Percentiles rank a stretch among this genome's conserved stretches.
Evolutionary conservation across 2,329 filamentous ascomycete genomes (phyloP).

Genomic region (Alternaria gaisen): DNA sequence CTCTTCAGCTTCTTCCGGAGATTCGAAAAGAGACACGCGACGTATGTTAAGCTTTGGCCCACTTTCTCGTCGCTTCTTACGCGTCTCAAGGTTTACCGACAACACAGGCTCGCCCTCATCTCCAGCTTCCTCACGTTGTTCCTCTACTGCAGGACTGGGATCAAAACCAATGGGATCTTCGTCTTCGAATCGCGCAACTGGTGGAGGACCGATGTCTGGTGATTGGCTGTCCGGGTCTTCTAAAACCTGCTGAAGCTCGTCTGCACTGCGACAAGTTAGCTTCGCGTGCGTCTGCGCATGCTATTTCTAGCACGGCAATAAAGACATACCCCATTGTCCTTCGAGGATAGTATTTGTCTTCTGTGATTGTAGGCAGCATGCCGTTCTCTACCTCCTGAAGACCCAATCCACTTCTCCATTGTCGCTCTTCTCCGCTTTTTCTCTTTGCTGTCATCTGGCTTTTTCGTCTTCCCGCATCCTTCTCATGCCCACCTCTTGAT

Average conservation of each 20-base stretch:
- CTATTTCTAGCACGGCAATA: conserved; percentile 6
- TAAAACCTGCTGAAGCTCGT: conserved; percentile 65
- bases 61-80: conserved; percentile 62
- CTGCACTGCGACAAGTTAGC: conserved; percentile 57
- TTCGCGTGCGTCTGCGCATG: not conserved
- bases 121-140: conserved; percentile 39
- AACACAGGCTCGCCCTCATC: conserved; percentile 51
- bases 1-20: conserved; percentile 46
- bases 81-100: conserved; percentile 61
- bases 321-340: conserved; percentile 71
- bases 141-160: conserved; percentile 34
- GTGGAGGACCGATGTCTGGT: conserved; percentile 71
- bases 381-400: conserved; percentile 59
- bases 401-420: conserved; percentile 60
- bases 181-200: conserved; percentile 62
- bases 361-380: conserved; percentile 72
- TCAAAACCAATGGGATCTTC: conserved; percentile 59
- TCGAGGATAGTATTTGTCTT: conserved; percentile 73
- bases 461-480: conserved; percentile 45
- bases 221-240: conserved; percentile 67
- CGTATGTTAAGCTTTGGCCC: conserved; percentile 55
- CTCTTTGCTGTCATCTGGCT: conserved; percentile 60
- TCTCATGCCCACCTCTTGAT: conserved; percentile 35
- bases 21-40: conserved; percentile 55
- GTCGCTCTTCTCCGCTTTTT: conserved; percentile 63